Base-by-base conservation (phyloP, 1,139 yeast genomes). In the Pichia sp. region DNA sequence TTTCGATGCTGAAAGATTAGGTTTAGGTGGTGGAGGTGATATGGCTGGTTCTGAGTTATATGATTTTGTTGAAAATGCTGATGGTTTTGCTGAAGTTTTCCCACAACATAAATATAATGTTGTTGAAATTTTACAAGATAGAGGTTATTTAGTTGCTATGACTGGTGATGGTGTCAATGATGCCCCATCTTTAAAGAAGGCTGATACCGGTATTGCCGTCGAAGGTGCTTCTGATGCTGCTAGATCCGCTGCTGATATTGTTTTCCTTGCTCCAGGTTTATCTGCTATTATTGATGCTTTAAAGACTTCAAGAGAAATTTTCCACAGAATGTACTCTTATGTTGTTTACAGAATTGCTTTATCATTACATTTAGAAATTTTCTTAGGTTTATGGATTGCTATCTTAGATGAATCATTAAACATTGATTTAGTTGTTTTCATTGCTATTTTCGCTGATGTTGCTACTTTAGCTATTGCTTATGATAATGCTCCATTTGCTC, bases 91-190 rank as follows among this genome's bases (percentile, higher is more conserved):
- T 70, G 96, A 87, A 74, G 95, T 86, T 69, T 87, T 87, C 92
- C 96, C 96, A 63, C 95, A 87, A 76, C 95, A 87, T 75, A 87
- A 87, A 74, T 87, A 84, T 74, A 85, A 83, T 62, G 95, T 89
- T 58, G 95, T 86, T 70, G 94, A 84, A 72, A 83, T 84, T 62
- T 77, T 85, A 68, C 94, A 85, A 75, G 77, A 82, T 65, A 80
- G 95, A 78, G 95, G 95, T 73, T 85, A 84, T 81, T 80, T 87
- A 73, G 95, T 86, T 75, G 96, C 95, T 70, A 87, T 87, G 95
- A 87, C 96, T 77, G 96, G 96, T 83, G 96, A 87, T 69, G 96
- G 96, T 82, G 95, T 87, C 68, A 87, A 87, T 74, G 96, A 87
- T 74, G 95, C 96, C 62, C 96, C 96, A 67, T 87, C 95, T 58